These are phyloP conservation scores for Pythium scleroteichum DNA, from an alignment of 352 stramenopile species.

Conservation along the genomic window DNA sequence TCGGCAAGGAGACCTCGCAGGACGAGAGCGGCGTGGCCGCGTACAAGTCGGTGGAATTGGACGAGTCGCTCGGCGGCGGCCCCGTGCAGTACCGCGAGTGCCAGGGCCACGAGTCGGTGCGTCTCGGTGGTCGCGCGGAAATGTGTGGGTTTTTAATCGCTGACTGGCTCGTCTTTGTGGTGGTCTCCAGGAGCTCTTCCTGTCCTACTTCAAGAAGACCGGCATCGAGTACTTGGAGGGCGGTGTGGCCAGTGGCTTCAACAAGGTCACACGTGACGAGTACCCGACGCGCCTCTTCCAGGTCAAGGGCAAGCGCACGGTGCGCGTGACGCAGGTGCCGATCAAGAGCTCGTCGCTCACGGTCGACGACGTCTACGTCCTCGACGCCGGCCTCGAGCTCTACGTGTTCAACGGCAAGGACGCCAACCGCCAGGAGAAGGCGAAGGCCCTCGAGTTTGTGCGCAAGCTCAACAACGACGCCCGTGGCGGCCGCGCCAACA, in stretches of 20 bases:
- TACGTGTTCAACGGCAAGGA: conserved; percentile 85
- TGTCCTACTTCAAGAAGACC: conserved; percentile 93
- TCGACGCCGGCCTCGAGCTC: conserved; percentile 92
- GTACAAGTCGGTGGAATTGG: conserved; percentile 97
- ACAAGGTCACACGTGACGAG: conserved; percentile 85
- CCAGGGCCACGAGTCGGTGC: conserved; percentile 71
- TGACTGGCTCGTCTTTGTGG: not conserved
- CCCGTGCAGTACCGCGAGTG: conserved; percentile 93
- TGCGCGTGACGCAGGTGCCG: conserved; percentile 87
- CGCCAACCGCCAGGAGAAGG: conserved; percentile 89
- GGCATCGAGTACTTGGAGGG: conserved; percentile 92
- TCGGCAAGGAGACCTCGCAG: conserved; percentile 89
- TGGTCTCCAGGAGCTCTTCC: conserved; percentile 75
- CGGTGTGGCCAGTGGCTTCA: conserved; percentile 93
- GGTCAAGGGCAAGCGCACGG: conserved; percentile 89
- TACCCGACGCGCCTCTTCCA: conserved; percentile 89
- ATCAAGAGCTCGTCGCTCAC: conserved; percentile 85
- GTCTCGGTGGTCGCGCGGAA: conserved; percentile 2
- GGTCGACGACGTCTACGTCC: conserved; percentile 93
- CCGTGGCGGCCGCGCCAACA: conserved; percentile 74
- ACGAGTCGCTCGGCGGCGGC: conserved; percentile 90
- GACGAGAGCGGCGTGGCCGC: conserved; percentile 95
- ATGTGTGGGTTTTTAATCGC: not conserved
- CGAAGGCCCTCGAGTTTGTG: conserved; percentile 89
- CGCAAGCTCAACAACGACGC: conserved; percentile 87